Conservation (phyloP, 441 rosid genomes). For the Populus trichocarpa region DNA sequence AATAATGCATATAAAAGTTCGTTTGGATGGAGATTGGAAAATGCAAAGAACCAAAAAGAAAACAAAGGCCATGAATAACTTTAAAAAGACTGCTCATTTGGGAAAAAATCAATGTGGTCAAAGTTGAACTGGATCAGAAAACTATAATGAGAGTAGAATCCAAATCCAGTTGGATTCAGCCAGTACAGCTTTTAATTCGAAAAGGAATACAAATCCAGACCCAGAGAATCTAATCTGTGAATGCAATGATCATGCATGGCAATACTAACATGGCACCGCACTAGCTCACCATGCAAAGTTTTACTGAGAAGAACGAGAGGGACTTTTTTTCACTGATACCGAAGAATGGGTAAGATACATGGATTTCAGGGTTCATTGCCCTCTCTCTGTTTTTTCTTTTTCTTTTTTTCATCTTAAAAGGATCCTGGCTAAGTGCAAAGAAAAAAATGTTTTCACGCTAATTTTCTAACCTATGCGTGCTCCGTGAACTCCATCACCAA, state of each 20-base stretch:
- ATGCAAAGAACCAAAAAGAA: constrained; percentile 26
- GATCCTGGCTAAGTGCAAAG: not conserved
- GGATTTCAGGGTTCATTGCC: not conserved
- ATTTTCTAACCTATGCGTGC: not conserved
- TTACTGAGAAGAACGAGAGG: not conserved
- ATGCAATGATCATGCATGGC: not conserved
- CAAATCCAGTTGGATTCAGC: constrained; percentile 7
- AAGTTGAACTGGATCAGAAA: constrained; percentile 28
- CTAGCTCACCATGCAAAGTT: not conserved
- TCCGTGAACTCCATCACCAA: not conserved
- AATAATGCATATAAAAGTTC: constrained; percentile 15
- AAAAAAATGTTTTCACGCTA: not conserved
- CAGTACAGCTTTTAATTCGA: constrained; percentile 4
- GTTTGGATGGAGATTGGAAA: constrained; percentile 13
- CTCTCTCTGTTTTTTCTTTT: not conserved
- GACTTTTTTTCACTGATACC: not conserved
- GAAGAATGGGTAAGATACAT: not conserved
- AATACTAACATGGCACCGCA: constrained; percentile 1
- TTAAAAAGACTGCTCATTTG: constrained; percentile 24
- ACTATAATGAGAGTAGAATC: constrained; percentile 14
- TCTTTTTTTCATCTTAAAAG: not conserved
- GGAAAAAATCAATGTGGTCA: constrained; percentile 15
- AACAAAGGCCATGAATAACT: constrained; percentile 21
- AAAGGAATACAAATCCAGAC: not conserved
- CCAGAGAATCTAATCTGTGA: constrained; percentile 1